Percentiles rank a stretch among this genome's conserved stretches.
phyloP scores from a whole-genome alignment of 169 alveolate species.

The Pseudocohnilembus persalinus region DNA sequence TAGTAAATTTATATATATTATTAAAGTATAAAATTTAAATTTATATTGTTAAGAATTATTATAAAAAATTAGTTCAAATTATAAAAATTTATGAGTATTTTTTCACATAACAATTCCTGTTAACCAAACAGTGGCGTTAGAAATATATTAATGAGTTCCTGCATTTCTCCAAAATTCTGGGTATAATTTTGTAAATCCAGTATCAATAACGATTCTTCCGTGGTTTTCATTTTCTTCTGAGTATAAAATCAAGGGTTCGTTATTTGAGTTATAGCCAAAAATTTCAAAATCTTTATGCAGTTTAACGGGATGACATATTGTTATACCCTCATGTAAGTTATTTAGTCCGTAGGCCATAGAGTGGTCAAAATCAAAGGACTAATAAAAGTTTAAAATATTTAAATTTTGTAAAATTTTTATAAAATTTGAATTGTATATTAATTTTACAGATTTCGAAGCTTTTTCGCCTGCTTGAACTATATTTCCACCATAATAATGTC shows the following conservation, averaged over 20 bases:
- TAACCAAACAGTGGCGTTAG: neutral
- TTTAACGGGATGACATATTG: neutral
- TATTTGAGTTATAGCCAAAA: slow-evolving; percentile 1
- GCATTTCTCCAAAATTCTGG: neutral
- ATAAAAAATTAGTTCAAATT: too few species aligned
- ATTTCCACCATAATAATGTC: neutral
- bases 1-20: too few species aligned
- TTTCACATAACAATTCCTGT: neutral
- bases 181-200: neutral
- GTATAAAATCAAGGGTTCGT: neutral
- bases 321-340: neutral
- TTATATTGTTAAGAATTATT: too few species aligned
- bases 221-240: neutral
- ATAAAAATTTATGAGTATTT: too few species aligned
- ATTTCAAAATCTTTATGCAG: neutral
- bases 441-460: neutral
- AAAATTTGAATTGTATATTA: too few species aligned
- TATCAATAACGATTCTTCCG: slow-evolving; percentile 3
- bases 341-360: neutral
- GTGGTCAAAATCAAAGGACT: neutral
- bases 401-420: too few species aligned
- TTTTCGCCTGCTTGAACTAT: neutral
- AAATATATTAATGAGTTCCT: slow-evolving; percentile 4
- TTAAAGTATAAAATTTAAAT: too few species aligned
- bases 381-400: too few species aligned